Conservation (phyloP, 192 early-diverging fungal species). For the Rhizophagus sp. region DNA sequence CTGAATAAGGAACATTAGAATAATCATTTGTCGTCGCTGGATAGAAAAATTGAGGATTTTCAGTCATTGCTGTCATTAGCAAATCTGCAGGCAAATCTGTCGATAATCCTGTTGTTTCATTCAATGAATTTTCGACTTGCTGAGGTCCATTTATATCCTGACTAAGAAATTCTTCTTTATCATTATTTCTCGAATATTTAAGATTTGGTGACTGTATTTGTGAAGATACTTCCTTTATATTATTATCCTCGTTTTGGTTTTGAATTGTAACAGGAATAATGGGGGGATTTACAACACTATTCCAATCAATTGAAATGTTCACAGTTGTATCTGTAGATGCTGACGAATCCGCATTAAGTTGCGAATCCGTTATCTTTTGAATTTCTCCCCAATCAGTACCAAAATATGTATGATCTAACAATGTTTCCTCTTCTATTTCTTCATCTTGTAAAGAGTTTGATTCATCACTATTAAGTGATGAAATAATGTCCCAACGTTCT, state of each 20-base stretch:
- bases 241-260: neutral
- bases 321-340: neutral
- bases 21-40: slow-evolving; percentile 6
- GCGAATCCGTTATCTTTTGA: neutral
- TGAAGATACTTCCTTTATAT: neutral
- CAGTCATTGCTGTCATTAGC: slow-evolving; percentile 2
- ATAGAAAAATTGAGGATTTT: slow-evolving; percentile 13
- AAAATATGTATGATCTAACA: slow-evolving; percentile 11
- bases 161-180: neutral
- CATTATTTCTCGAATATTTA: neutral
- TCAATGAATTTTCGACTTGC: neutral
- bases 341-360: neutral
- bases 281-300: neutral
- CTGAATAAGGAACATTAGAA: slow-evolving; percentile 4
- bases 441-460: neutral
- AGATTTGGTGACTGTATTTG: neutral
- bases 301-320: slow-evolving; percentile 19
- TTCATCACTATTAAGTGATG: neutral
- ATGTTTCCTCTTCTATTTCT: slow-evolving; percentile 10
- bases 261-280: slow-evolving; percentile 1
- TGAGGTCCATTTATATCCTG: neutral
- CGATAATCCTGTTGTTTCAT: neutral
- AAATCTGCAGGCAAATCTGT: neutral
- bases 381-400: slow-evolving; percentile 10
- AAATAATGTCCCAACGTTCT: slow-evolving; percentile 17